Percentiles rank a stretch among this genome's conserved stretches.
phyloP scores from a whole-genome alignment of 2,329 filamentous ascomycete genomes.

The Verruconis gallopava region DNA sequence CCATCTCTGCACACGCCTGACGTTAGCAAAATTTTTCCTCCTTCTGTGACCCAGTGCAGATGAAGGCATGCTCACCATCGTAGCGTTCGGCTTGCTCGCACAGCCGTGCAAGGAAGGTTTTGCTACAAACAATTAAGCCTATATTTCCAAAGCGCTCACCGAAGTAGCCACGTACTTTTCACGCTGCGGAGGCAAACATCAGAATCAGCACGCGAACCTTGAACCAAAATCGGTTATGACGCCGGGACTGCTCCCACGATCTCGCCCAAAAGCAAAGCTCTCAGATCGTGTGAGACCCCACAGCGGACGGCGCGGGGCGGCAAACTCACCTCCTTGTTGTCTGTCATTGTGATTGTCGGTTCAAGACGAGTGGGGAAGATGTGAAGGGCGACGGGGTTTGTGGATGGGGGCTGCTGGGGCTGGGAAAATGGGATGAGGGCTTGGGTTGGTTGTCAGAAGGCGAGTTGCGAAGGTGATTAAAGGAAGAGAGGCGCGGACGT shows the following conservation, averaged over 20 bases:
- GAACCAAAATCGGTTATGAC: constrained; percentile 24
- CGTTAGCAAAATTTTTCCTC: constrained; percentile 15
- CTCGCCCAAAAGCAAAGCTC: constrained; percentile 3
- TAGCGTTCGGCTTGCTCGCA: constrained; percentile 99
- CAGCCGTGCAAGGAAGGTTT: constrained; percentile 98
- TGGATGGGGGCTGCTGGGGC: neutral
- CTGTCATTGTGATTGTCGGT: constrained; percentile 18
- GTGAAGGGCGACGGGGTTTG: constrained; percentile 1
- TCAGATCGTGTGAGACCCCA: constrained; percentile 16
- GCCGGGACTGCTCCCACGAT: constrained; percentile 20
- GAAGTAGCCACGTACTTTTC: constrained; percentile 33
- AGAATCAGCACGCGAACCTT: constrained; percentile 20
- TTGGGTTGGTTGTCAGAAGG: too few relatives aligned
- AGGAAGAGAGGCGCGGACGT: too few relatives aligned
- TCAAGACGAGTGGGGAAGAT: constrained; percentile 7
- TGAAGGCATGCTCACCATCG: constrained; percentile 68
- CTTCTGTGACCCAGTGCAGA: neutral
- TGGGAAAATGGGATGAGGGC: neutral
- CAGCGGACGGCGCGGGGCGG: neutral
- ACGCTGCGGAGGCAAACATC: constrained; percentile 27
- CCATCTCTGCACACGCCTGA: constrained; percentile 56
- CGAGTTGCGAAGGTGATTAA: too few relatives aligned
- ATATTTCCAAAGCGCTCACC: constrained; percentile 54
- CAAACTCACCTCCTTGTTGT: constrained; percentile 44
- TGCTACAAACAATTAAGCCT: constrained; percentile 46